Base-by-base conservation (phyloP, 371 early-diverging fungal species). In the Mucor racemosus region DNA sequence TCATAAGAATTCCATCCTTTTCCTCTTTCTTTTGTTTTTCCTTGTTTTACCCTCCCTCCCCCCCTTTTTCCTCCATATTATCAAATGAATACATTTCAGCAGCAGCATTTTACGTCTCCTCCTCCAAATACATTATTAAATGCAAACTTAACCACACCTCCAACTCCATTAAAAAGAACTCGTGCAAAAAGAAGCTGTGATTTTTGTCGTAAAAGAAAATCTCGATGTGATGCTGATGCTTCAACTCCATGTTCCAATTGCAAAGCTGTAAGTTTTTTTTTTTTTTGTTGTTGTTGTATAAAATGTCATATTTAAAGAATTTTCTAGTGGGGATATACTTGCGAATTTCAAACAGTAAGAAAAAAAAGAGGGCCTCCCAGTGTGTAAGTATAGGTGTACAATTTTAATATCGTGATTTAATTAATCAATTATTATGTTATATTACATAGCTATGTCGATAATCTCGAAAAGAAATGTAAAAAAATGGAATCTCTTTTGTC, bases 101-200 rank as follows among this genome's bases (percentile, higher is more conserved):
- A 48, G 38, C 55, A 55, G 34, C 55, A 55, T 33, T 35, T 55
- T 35, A 50, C 50, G 50, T 50, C 50, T 50, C 19, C 19, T 21
- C 17, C 61, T 42, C 7, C 34, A 70, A 19, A 72, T 67, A 26
- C 26, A 26, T 41, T 54, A 67, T 44, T 69, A 67, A 58, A 53
- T 74, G 19, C 70, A 74, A 61, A 53, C 61, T 14, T 68, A 70
- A 41, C 19, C 68, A 39, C 64, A 63, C 36, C 63, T 54, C 10
- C 40, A 31, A 62, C 64, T 46, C 75, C 73, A 13, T 58, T 81
- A 17, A 84, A 84, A 66, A 68, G 84, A 34, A 81, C 81, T 26
- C 72, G 84, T 34, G 84, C 84, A 7, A 84, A 84, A 69, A 62
- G 84, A 31, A 84, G 84, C 53, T 84, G 84, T 67, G 84, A 84